A percentile compares a stretch with the other conserved stretches of the same genome.
These are phyloP conservation scores for Epithemia pelagica DNA, from an alignment of 108 stramenopile species.

Conservation along the genomic window DNA sequence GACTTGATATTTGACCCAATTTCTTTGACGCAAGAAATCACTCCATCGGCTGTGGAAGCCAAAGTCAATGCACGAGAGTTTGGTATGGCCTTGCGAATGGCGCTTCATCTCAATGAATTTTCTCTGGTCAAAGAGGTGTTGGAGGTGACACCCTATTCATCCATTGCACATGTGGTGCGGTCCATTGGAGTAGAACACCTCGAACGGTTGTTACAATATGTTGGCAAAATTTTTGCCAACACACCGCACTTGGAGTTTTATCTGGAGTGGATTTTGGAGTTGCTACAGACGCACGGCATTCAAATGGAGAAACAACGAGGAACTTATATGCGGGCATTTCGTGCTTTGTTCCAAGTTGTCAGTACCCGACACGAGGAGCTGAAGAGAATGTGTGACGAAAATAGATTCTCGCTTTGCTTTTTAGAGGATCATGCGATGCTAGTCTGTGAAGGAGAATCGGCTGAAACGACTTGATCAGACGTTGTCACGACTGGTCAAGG, in stretches of 20 bases:
- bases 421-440: slow-evolving; percentile 51
- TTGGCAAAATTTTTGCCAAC: slow-evolving; percentile 67
- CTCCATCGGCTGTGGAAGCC: slow-evolving; percentile 68
- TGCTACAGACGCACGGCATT: slow-evolving; percentile 70
- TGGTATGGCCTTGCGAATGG: slow-evolving; percentile 70
- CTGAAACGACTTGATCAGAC: no score
- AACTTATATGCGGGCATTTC: slow-evolving; percentile 74
- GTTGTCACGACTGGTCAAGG: no score
- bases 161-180: slow-evolving; percentile 66
- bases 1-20: slow-evolving; percentile 92
- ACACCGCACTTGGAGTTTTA: slow-evolving; percentile 89
- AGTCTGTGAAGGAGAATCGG: neutral
- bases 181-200: slow-evolving; percentile 63
- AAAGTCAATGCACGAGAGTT: slow-evolving; percentile 58
- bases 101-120: slow-evolving; percentile 80
- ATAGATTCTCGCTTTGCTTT: slow-evolving; percentile 75
- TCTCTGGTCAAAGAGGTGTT: slow-evolving; percentile 64
- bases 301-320: slow-evolving; percentile 76
- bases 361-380: slow-evolving; percentile 68
- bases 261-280: slow-evolving; percentile 71
- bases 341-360: slow-evolving; percentile 64
- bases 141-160: slow-evolving; percentile 70
- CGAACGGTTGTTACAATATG: slow-evolving; percentile 65
- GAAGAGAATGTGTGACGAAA: slow-evolving; percentile 68
- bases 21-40: slow-evolving; percentile 76